A percentile compares a stretch with the other conserved stretches of the same genome.
Conservation (phyloP, 192 early-diverging fungal species). For the Coemansia reversa region DNA sequence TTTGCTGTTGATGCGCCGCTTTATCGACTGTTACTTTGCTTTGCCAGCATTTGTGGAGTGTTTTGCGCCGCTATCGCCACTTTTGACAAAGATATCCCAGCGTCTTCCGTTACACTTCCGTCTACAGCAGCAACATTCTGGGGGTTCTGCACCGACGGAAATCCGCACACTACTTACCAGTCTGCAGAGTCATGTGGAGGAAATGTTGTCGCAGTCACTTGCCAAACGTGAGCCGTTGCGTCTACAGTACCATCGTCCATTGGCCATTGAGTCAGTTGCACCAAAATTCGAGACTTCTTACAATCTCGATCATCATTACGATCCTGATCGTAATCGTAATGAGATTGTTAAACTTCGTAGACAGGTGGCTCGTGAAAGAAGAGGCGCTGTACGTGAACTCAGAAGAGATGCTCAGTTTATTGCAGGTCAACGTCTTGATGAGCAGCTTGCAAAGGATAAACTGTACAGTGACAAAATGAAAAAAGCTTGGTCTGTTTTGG, state of each 20-base stretch:
- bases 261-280: constrained; percentile 81
- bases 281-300: constrained; percentile 93
- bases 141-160: constrained; percentile 9
- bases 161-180: constrained; percentile 6
- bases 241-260: constrained; percentile 81
- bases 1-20: constrained; percentile 18
- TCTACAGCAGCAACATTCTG: constrained; percentile 12
- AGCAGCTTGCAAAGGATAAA: constrained; percentile 74
- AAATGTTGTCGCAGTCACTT: constrained; percentile 55
- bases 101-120: constrained; percentile 28
- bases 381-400: constrained; percentile 93
- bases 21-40: constrained; percentile 56
- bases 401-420: constrained; percentile 92
- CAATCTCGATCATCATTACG: constrained; percentile 81
- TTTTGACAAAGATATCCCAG: constrained; percentile 24
- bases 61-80: constrained; percentile 43
- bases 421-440: constrained; percentile 65
- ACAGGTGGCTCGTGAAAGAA: constrained; percentile 89
- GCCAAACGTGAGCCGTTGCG: constrained; percentile 67
- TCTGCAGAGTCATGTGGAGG: constrained; percentile 47
- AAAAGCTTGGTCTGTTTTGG: constrained; percentile 80
- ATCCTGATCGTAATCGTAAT: constrained; percentile 74
- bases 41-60: constrained; percentile 66
- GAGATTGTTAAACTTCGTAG: constrained; percentile 73
- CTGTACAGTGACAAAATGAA: constrained; percentile 90